Conservation (phyloP, 1,139 yeast species). For the Meyerozyma elateridarum region DNA sequence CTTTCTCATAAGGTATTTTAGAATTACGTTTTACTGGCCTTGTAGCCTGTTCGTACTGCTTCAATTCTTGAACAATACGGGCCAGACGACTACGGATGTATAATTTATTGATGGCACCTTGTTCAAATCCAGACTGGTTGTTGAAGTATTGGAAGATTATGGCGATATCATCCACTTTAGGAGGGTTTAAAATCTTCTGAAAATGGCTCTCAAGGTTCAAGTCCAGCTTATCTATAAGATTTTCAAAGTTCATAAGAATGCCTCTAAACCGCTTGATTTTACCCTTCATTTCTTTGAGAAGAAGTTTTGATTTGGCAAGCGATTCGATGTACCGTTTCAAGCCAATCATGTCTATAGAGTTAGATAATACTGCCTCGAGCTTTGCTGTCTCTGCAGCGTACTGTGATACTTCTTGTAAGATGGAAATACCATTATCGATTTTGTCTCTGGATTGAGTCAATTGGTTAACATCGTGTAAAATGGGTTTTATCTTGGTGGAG, state of each 20-base stretch:
- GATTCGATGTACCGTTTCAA: slow-evolving; percentile 34
- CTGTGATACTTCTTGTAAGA: slow-evolving; percentile 61
- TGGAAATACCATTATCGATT: slow-evolving; percentile 54
- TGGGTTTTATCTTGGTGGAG: slow-evolving; percentile 64
- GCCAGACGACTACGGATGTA: slow-evolving; percentile 45
- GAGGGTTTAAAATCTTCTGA: slow-evolving; percentile 16
- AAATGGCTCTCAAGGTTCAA: slow-evolving; percentile 34
- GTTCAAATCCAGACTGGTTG: slow-evolving; percentile 19
- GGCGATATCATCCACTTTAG: slow-evolving; percentile 19
- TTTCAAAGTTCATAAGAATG: slow-evolving; percentile 42
- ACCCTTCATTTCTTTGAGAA: slow-evolving; percentile 34
- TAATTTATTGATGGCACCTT: slow-evolving; percentile 30
- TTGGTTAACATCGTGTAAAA: slow-evolving; percentile 57
- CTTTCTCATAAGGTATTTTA: slow-evolving; percentile 52
- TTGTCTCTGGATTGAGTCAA: slow-evolving; percentile 53
- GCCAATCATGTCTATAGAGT: slow-evolving; percentile 38
- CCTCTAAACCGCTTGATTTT: slow-evolving; percentile 46
- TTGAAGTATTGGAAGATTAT: slow-evolving; percentile 44
- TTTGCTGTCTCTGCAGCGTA: slow-evolving; percentile 58
- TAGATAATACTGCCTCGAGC: slow-evolving; percentile 41
- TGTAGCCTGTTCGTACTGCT: slow-evolving; percentile 27
- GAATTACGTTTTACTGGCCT: slow-evolving; percentile 35
- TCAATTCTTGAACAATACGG: slow-evolving; percentile 41
- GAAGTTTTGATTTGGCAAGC: slow-evolving; percentile 28
- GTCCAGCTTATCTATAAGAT: slow-evolving; percentile 43